Evolutionary conservation across 202 grass and related monocot genomes (phyloP), one percentile per base, ranked within the genome.

Genomic region (Cymbopogon flexuosus): DNA sequence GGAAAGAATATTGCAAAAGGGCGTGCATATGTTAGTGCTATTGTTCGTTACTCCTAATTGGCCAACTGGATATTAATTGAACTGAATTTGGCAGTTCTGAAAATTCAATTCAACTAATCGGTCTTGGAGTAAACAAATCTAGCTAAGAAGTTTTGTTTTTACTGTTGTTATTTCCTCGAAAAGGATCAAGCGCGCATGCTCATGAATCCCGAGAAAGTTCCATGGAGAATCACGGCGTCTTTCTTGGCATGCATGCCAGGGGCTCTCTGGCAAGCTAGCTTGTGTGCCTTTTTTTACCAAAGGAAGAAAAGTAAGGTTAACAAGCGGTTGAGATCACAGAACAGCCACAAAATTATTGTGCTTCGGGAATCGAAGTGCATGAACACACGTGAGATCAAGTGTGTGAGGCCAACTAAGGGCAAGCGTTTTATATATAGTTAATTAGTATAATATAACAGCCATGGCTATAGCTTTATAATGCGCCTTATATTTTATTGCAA

Each of bases 201-300:
- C 70, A 85, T 75, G 77, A 89, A 81, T 93, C 91, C 91, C 91
- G 71, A 90, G 81, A 88, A 91, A 91, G 83, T 66, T 87, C 62
- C 61, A 66, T 68, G 59, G 76, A 79, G 83, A 81, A 87, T 82
- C 89, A 62, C 41, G 68, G 21, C 60, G 8, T 89, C 87, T 91
- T 91, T 94, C 84, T 87, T 81, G 77, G 92, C 89, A 91, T 89
- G 92, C 67, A 86, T 73, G 66, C 33, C 33, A 57, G 35, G 22
- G 34, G 62, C 51, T 56, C 18, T 60, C 22, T 60, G 9, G 57
- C 30, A n/a, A 71, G 65, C 22, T 34, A 67, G 51, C 23, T 42
- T 21, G 35, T 73, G 54, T 72, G 37, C 64, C 70, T 70, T 76
- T 88, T 52, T n/a, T 73, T 46, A 81, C 82, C 72, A 54, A 70